Evolutionary conservation across 148 eudicot species (phyloP), one percentile per base, ranked within the genome.

Genomic region (Rhododendron molle): DNA sequence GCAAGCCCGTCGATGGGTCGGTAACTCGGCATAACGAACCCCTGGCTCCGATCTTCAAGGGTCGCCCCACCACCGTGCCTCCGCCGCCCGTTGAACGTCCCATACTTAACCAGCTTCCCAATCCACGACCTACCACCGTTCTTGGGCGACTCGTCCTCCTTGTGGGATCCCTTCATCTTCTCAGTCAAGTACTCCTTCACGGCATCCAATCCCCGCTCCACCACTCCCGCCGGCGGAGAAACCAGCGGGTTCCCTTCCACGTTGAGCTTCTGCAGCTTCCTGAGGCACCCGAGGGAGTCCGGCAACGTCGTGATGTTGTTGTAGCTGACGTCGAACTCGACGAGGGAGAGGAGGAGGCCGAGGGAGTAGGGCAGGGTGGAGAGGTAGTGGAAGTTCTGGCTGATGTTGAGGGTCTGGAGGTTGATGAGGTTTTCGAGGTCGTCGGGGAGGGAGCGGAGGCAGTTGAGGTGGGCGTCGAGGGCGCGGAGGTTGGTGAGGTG

Each of bases 321-420:
- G 91, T 95, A 92, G 85, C 98, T 95, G 11, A 93, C 90, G 78
- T 95, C 98, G 32, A 95, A 78, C 72, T 95, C 98, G 6, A 92
- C 83, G 3, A 95, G 94, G 49, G 96, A 92, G 84, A 95, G 87
- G 50, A 95, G 93, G 32, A 95, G 93, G 88, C 98, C 98, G 3
- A 91, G 40, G 21, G 96, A 93, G 85, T 90, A 91, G 0, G 98
- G 98, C 3, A 95, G 60, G 44, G 86, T 84, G 34, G 85, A 38
- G 3, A 95, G 91, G 90, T 92, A 90, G 34, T 91, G 94, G 50
- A 95, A 95, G 91, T 95, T 95, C 60, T 95, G 98, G 90, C 96
- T 93, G 11, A 90, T 87, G 81, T 95, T 95, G 26, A 95, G 95
- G 83, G 85, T 44, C 73, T 93, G 88, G 62, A 95, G 91, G 87